Percentiles rank a stretch among this genome's conserved stretches.
phyloP scores from a whole-genome alignment of 352 stramenopile genomes.

The Globisporangium recalcitrans region DNA sequence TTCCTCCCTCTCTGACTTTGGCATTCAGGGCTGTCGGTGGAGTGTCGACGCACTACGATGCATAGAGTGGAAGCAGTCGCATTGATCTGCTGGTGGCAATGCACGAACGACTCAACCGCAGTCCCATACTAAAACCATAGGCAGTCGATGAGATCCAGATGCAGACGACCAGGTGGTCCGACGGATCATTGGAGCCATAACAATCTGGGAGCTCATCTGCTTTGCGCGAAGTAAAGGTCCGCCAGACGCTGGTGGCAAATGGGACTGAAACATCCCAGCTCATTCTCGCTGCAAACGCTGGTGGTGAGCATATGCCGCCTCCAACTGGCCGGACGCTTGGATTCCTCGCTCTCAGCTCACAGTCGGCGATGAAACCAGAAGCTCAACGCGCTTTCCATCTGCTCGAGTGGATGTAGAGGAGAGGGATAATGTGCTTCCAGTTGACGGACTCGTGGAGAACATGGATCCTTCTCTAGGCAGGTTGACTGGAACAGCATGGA shows the following conservation, averaged over 20 bases:
- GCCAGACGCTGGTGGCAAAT: background rate
- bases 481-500: too few species aligned
- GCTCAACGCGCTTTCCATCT: background rate
- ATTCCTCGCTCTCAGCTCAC: background rate
- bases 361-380: background rate
- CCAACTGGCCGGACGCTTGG: background rate
- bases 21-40: background rate
- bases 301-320: background rate
- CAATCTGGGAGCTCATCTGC: background rate
- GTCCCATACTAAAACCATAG: background rate
- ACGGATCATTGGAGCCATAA: background rate
- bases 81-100: background rate
- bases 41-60: background rate
- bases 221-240: conserved; percentile 1
- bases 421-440: background rate
- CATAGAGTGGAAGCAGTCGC: background rate
- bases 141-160: conserved; percentile 1
- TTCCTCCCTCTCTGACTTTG: background rate
- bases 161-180: background rate
- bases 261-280: background rate
- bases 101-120: background rate
- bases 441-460: background rate
- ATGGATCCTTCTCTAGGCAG: too few species aligned
- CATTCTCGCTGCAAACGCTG: background rate
- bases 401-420: background rate